Conservation (phyloP, 2,329 filamentous ascomycete genomes). For the Fusarium albidum region DNA sequence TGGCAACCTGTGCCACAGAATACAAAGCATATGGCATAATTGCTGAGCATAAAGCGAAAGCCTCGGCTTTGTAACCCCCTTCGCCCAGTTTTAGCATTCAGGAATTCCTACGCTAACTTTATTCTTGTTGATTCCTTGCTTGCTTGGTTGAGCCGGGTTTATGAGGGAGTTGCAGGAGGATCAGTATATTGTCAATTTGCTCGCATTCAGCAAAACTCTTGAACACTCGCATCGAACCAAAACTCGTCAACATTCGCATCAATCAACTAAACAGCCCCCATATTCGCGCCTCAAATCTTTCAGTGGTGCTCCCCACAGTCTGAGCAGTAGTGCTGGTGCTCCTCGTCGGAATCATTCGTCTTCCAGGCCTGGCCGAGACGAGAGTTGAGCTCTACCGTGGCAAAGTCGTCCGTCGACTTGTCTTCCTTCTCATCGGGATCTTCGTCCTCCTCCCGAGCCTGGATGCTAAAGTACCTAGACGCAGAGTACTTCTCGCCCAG, state of each 20-base stretch:
- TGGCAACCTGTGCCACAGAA: not conserved
- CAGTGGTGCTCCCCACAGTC: slow-evolving; percentile 26
- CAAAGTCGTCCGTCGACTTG: slow-evolving; percentile 42
- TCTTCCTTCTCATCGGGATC: slow-evolving; percentile 30
- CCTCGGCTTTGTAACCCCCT: too few species aligned
- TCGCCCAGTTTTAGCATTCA: too few species aligned
- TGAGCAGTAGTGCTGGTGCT: slow-evolving; percentile 9
- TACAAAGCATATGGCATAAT: not conserved
- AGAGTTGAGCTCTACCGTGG: slow-evolving; percentile 33
- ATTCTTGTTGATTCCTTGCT: too few species aligned
- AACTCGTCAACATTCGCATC: too few species aligned
- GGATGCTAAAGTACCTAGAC: slow-evolving; percentile 48
- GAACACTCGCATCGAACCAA: too few species aligned
- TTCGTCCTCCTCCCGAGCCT: slow-evolving; percentile 36
- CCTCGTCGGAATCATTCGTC: slow-evolving; percentile 20
- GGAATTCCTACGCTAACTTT: too few species aligned
- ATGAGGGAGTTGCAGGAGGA: too few species aligned
- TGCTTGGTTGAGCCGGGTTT: too few species aligned
- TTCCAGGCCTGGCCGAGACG: slow-evolving; percentile 31
- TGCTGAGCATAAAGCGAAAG: too few species aligned
- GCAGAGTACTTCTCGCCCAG: slow-evolving; percentile 58
- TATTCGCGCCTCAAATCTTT: not conserved
- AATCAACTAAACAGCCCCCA: not conserved
- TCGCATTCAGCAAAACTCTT: not conserved
- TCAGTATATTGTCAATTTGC: not conserved